Base-by-base conservation (phyloP, 768 basidiomycete genomes). In the Suillus variegatus region DNA sequence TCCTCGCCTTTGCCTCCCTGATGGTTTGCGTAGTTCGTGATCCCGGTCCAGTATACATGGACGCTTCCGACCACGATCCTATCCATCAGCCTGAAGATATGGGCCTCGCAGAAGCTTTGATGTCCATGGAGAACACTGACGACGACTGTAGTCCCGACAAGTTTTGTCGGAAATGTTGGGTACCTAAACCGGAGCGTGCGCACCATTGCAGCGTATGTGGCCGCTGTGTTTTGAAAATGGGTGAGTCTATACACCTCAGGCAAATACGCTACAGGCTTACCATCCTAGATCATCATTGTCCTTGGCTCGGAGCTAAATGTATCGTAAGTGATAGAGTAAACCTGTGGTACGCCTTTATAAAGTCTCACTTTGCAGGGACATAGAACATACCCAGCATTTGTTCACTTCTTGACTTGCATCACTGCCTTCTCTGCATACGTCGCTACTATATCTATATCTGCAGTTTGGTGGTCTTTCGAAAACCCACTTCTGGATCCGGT, bases 211-310 rank as follows among this genome's bases (percentile, higher is more conserved):
- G 82, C 16, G 73, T 84, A 40, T 95, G 93, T 73, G 86, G 87
- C 44, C 84, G 91, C 44, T 94, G 93, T 72, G 89, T 94, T 13
- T 77, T 94, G 46, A 94, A 93, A 78, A 89, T 93, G 90, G 93
- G 92, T 92, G 61, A 64, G 88, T 76, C 22, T 35, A 61, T 35
- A 40, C 18, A 43, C 28, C n/a, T 44, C 18, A 20, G 41, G 41
- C 20, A 32, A 20, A 10, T 52, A 20, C 9, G 18, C 22, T 62
- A 7, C 35, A 32, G 2, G 8, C 58, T 60, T 43, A 60, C 41
- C 16, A 60, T 43, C 28, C 12, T 69, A 94, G 92, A 95, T 74
- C 93, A 94, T 71, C 93, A 95, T 71, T 95, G 93, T 72, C 90
- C 89, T 7, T 95, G 93, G 93, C 78, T 94, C 28, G 93, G 88